Evolutionary conservation across 1,284 basidiomycete genomes (phyloP), one percentile per base, ranked within the genome.

Genomic region (Anthracocystis walkeri): DNA sequence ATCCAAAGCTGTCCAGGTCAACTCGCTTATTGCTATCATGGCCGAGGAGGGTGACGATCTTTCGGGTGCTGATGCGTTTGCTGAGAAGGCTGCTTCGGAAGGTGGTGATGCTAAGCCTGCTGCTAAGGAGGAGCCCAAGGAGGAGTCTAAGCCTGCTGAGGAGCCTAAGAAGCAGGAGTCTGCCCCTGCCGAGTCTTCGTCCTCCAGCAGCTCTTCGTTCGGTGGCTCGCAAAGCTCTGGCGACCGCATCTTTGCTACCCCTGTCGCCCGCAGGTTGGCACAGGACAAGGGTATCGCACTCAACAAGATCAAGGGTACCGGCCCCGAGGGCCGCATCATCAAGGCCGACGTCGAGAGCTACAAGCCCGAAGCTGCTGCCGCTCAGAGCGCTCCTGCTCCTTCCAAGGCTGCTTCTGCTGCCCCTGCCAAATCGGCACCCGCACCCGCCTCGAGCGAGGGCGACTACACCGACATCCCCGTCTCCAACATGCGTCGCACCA

Each of bases 231-330:
- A 55, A 35, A 58, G 65, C 45, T 66, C 82, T 4, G 65, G 77
- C 63, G 60, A 78, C 50, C 77, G 78, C 75, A 94, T 98, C 88
- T 95, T 97, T 83, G 96, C 95, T 16, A 92, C 92, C 25, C 96
- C 97, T 35, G 89, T 97, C 71, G 97, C 96, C 25, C 96, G 96
- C 89, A 95, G 95, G 87, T 91, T 99, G 84, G 97, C 97, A 35
- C 88, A 97, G 46, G 96, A 99, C 86, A 91, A 91, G 79, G 97
- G 97, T 41, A 91, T 99, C 81, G 95, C 97, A 54, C 88, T 99
- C 57, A 88, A 90, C 55, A 89, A 97, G 87, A 87, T 99, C 85
- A 97, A 96, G 87, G 97, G 97, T 49, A 90, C 94, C 53, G 97
- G 97, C 66, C 97, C 97, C 33, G 90, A 92, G 51, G 96, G 97